Conservation (phyloP, 345 rosid species). For the Syzygium aqueum region DNA sequence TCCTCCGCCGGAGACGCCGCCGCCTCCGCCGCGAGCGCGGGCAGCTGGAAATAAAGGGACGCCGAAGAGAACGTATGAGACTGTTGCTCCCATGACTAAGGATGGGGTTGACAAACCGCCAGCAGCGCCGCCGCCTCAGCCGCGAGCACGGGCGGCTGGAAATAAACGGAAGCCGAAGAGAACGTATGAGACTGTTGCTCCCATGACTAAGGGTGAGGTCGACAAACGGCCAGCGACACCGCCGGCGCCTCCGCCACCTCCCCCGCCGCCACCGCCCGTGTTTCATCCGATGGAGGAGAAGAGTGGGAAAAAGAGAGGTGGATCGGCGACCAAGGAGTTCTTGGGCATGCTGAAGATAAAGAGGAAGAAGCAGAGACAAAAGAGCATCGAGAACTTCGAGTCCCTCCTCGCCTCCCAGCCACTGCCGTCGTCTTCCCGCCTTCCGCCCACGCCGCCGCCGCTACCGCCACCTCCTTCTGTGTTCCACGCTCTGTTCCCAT, state of each 20-base stretch:
- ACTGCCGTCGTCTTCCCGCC: conserved; percentile 9
- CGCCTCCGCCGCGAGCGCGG: background rate
- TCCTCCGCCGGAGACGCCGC: conserved; percentile 4
- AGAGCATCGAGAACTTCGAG: conserved; percentile 75
- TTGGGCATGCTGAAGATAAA: conserved; percentile 35
- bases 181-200: background rate
- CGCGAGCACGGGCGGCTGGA: background rate
- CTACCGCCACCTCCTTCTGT: conserved; percentile 40
- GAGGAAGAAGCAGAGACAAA: conserved; percentile 71
- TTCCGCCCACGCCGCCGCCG: conserved; percentile 25
- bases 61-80: background rate
- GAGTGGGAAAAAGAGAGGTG: conserved; percentile 60
- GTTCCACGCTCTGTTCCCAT: conserved; percentile 49
- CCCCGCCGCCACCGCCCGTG: conserved; percentile 7
- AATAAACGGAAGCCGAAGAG: background rate
- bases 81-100: background rate
- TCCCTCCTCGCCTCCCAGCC: conserved; percentile 27
- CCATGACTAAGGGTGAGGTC: background rate
- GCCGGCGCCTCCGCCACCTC: conserved; percentile 5
- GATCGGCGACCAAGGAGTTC: conserved; percentile 49
- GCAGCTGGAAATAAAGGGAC: background rate
- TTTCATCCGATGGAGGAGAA: conserved; percentile 32
- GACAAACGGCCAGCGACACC: background rate
- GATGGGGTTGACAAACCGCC: background rate
- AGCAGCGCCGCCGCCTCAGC: background rate